Evolutionary conservation across 148 eudicot genomes (phyloP).

Genomic region (Silene uniflora): DNA sequence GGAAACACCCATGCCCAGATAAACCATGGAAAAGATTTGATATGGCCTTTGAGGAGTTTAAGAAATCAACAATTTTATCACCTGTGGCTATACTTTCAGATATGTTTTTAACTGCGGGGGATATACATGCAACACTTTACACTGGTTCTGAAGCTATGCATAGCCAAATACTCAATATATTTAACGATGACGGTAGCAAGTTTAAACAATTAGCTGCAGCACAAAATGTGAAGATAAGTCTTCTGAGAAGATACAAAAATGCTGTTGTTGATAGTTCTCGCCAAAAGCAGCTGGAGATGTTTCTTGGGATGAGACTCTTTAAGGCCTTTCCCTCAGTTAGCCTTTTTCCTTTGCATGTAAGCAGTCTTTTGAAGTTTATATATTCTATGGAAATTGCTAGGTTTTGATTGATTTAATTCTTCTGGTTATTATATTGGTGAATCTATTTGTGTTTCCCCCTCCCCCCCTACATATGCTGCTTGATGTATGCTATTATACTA

Average conservation of each 20-base stretch:
- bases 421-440: not conserved
- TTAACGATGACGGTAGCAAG: constrained; percentile 84
- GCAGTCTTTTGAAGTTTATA: constrained; percentile 25
- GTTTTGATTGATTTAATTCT: not conserved
- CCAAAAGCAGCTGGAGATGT: constrained; percentile 93
- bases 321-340: constrained; percentile 87
- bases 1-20: constrained; percentile 99
- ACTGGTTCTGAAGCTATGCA: constrained; percentile 99
- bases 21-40: constrained; percentile 99
- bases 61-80: constrained; percentile 84
- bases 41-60: constrained; percentile 93
- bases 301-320: constrained; percentile 82
- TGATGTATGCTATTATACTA: not conserved
- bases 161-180: constrained; percentile 93
- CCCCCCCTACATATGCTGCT: not conserved
- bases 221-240: constrained; percentile 85
- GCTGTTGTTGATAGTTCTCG: constrained; percentile 91
- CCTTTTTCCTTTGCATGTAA: constrained; percentile 64
- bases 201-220: constrained; percentile 98
- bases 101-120: constrained; percentile 83
- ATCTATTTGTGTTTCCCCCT: constrained; percentile 2
- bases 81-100: constrained; percentile 86
- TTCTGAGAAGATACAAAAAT: constrained; percentile 92
- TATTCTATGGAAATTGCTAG: constrained; percentile 7
- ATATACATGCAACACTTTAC: constrained; percentile 92